Base-by-base conservation (phyloP, 2,329 filamentous ascomycete species). In the Biscogniauxia sp. region DNA sequence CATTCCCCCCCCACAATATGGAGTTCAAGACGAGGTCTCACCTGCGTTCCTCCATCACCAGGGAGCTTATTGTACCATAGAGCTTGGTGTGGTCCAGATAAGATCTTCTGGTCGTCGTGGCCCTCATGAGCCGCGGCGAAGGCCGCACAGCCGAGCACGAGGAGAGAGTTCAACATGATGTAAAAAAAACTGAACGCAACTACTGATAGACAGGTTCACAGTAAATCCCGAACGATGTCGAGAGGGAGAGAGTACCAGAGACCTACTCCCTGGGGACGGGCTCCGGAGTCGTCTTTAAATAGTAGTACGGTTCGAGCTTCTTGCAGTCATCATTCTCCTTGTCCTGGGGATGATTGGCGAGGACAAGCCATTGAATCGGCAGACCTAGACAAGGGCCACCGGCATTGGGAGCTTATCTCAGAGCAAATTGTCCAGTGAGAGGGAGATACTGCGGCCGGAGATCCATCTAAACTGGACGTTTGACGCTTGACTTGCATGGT, bases 31-130 rank as follows among this genome's bases (percentile, higher is more conserved):
- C 15, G n/a, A 5, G 3, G 17, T 28, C 78, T 54, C 70, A 91
- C 90, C 82, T 95, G 91, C 49, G 87, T 95, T 59, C 91, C 92
- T 25, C 92, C 91, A 75, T 95, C 92, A 41, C 91, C 92, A 3
- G 92, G 92, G 5, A 96, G 78, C 1, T 80, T 87, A 74, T 92
- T 94, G 76, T 94, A 96, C 92, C 92, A 96, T 53, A 95, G 73
- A 26, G 85, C 83, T 73, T 90, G 81, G 68, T 88, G 89, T 51
- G 92, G 91, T 0, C 92, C 91, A 26, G 83, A 77, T 55, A 89
- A 78, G 52, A 84, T 75, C 61, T 83, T 80, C 73, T 92, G 88
- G 53, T 79, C 71, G 51, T 84, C 79, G 61, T 86, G 81, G 58
- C 78, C 77, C 55, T 81, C 82, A 69, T 92, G 90, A 57, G 86